Conservation (phyloP, 1,284 basidiomycete genomes). For the Austroboletus novae-zelandiae region DNA sequence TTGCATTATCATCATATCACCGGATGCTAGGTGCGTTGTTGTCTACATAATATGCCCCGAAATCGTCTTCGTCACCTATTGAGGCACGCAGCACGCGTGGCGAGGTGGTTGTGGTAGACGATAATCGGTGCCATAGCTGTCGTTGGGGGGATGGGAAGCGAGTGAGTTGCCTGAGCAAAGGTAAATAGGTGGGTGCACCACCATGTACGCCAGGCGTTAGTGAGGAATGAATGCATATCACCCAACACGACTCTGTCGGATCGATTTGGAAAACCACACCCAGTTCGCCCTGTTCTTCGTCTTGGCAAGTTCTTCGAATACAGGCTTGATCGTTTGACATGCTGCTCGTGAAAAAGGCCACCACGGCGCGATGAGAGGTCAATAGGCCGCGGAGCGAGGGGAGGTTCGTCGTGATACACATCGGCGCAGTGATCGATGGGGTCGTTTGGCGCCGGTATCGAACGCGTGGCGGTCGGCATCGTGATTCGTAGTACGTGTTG, state of each 20-base stretch:
- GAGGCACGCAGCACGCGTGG: too few relatives aligned
- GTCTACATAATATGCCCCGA: too few relatives aligned
- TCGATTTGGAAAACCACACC: slow-evolving; percentile 81
- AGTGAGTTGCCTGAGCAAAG: too few relatives aligned
- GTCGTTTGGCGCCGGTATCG: slow-evolving; percentile 37
- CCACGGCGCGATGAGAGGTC: slow-evolving; percentile 47
- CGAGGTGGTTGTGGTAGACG: too few relatives aligned
- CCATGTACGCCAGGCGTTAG: too few relatives aligned
- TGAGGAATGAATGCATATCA: too few relatives aligned
- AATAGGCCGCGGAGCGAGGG: slow-evolving; percentile 54
- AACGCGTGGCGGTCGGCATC: background rate
- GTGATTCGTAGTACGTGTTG: background rate
- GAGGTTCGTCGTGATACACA: slow-evolving; percentile 58
- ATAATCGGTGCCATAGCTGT: too few relatives aligned
- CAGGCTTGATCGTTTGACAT: slow-evolving; percentile 64
- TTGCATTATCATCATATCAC: too few relatives aligned
- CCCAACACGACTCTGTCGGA: slow-evolving; percentile 67
- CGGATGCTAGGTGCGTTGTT: too few relatives aligned
- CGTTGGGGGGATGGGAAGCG: too few relatives aligned
- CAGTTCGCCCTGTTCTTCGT: slow-evolving; percentile 41
- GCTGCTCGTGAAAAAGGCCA: slow-evolving; percentile 65
- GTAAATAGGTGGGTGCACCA: too few relatives aligned
- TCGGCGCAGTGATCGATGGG: slow-evolving; percentile 53
- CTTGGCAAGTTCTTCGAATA: slow-evolving; percentile 53
- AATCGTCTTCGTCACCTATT: too few relatives aligned